Evolutionary conservation across 306 rosid genomes (phyloP).

Genomic region (Prinsepia uniflora): DNA sequence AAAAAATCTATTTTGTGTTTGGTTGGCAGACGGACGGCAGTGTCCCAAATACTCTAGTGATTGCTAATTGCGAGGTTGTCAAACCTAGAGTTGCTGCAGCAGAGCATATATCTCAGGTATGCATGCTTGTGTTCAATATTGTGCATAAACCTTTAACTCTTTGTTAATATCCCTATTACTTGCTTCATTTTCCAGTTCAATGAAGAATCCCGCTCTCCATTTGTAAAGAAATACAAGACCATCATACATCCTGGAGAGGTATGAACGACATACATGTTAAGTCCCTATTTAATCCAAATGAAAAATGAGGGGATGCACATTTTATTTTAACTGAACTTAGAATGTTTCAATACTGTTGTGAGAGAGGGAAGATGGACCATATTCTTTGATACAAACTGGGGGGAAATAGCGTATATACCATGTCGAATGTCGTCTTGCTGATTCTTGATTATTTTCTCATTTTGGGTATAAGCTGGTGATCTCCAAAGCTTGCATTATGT

Average conservation of each 20-base stretch:
- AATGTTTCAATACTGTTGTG: background rate
- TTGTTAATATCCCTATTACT: background rate
- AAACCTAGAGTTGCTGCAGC: conserved; percentile 99
- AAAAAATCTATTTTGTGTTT: background rate
- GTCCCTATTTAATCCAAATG: background rate
- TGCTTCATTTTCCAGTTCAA: conserved; percentile 59
- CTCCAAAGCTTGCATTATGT: background rate
- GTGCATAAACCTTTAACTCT: conserved; percentile 10
- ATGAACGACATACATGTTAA: conserved; percentile 11
- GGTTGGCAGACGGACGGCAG: conserved; percentile 85
- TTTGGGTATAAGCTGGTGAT: background rate
- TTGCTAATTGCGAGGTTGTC: conserved; percentile 97
- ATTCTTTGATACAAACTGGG: background rate
- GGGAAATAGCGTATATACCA: background rate
- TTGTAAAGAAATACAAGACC: conserved; percentile 98
- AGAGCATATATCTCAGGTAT: conserved; percentile 93
- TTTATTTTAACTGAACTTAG: background rate
- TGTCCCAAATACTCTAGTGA: conserved; percentile 95
- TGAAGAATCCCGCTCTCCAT: conserved; percentile 98
- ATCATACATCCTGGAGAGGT: conserved; percentile 99
- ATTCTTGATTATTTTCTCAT: background rate
- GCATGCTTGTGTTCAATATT: conserved; percentile 4
- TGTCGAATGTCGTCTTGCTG: background rate
- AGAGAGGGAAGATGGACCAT: background rate
- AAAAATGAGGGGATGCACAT: background rate